Evolutionary conservation across 768 basidiomycete species (phyloP), one percentile per base, ranked within the genome.

Genomic region (Butyriboletus loyo): DNA sequence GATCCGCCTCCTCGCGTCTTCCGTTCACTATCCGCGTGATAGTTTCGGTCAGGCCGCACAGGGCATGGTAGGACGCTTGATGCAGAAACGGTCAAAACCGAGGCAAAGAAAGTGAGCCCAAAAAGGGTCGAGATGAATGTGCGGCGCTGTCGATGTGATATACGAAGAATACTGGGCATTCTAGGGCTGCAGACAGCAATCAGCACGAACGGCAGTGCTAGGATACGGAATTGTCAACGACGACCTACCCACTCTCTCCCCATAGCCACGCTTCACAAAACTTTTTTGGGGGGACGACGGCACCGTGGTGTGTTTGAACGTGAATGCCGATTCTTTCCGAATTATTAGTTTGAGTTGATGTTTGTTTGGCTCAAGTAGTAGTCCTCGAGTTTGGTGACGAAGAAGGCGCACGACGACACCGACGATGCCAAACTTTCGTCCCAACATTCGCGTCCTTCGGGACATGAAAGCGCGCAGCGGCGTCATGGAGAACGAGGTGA

Each of bases 51-150:
- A 38, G 76, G 72, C 47, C 82, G 80, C n/a, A 82, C 88, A 8
- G 90, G 90, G 61, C 91, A 92, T 47, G 90, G 89, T 30, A 92
- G 73, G 36, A 91, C 74, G 64, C 80, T 82, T 21, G 89, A 90
- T 22, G 87, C 87, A 13, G 86, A 86, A 17, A 93, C 90, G 48
- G 90, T 92, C 55, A 89, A 56, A 53, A 92, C 77, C 17, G 88
- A 80, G 24, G 86, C 87, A 67, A 89, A 71, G 69, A 89, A 90
- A 4, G 90, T 92, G 61, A 89, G 70, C 62, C 81, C 84, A 66
- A 93, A 93, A 57, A 92, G 83, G 31, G 86, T 81, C 8, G 91
- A 84, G 56, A 90, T 75, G 73, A 90, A 78, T 59, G 80, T 81
- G 66, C 89, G 88, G 46, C 82, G 81, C 66, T 82, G 82, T 53